phyloP scores from a whole-genome alignment of 1,139 yeast genomes.

The Saccharomyces hybrid region DNA sequence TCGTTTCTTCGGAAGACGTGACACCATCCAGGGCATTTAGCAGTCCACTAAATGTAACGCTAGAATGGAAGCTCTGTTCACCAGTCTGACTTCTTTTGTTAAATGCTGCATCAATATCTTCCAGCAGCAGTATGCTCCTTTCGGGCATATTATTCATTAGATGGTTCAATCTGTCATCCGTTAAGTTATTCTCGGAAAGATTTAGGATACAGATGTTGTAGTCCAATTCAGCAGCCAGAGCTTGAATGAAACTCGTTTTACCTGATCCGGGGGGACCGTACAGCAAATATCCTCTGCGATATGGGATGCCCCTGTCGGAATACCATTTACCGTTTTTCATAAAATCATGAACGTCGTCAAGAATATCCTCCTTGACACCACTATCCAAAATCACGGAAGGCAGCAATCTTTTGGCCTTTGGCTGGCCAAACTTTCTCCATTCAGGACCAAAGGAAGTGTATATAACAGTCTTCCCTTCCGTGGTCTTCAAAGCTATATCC shows the following conservation, averaged over 20 bases:
- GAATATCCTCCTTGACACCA: conserved; percentile 58
- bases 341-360: conserved; percentile 73
- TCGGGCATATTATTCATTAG: conserved; percentile 95
- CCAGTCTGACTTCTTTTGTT: conserved; percentile 68
- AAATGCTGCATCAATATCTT: conserved; percentile 95
- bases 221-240: conserved; percentile 92
- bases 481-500: conserved; percentile 66
- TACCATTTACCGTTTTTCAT: conserved; percentile 82
- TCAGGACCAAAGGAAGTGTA: conserved; percentile 97
- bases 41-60: conserved; percentile 94
- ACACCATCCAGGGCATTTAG: conserved; percentile 95
- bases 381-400: conserved; percentile 81
- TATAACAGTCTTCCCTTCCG: conserved; percentile 90
- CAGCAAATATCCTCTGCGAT: conserved; percentile 85
- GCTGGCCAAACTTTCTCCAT: conserved; percentile 97
- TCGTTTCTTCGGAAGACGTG: conserved; percentile 95
- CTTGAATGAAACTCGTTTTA: conserved; percentile 90
- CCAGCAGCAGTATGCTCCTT: conserved; percentile 72
- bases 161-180: conserved; percentile 91
- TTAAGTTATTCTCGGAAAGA: conserved; percentile 79
- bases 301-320: conserved; percentile 92
- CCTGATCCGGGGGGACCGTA: conserved; percentile 99
- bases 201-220: conserved; percentile 91
- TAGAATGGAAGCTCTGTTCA: conserved; percentile 70
- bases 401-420: conserved; percentile 74